Percentiles rank a stretch among this genome's conserved stretches.
phyloP scores from a whole-genome alignment of 2,329 filamentous ascomycete genomes.

The Colletotrichum neosansevieriae region DNA sequence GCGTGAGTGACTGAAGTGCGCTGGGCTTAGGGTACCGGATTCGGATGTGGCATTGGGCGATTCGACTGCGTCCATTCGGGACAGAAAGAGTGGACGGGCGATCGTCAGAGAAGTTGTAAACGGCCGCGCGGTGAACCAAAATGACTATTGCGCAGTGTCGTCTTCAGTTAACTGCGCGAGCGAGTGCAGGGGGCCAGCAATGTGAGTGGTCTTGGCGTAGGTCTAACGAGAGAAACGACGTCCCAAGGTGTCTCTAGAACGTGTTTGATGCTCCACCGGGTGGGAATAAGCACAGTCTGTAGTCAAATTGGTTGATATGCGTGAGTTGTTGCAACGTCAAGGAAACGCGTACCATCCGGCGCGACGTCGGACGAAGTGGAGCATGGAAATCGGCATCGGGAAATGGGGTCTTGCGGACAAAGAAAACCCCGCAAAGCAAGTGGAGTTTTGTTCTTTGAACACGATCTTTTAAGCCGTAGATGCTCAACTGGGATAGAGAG shows the following conservation, averaged over 20 bases:
- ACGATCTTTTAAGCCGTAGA: constrained; percentile 24
- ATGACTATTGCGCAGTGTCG: not conserved
- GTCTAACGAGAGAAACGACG: too few species aligned
- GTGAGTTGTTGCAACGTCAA: not conserved
- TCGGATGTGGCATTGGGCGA: constrained; percentile 48
- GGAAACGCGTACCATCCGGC: too few species aligned
- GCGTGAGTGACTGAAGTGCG: constrained; percentile 43
- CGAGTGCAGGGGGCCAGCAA: constrained; percentile 23
- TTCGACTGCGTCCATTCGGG: constrained; percentile 47
- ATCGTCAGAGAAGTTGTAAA: too few species aligned
- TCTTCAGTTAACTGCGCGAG: constrained; percentile 30
- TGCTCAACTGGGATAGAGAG: constrained; percentile 15
- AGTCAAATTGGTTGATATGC: not conserved
- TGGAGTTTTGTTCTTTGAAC: constrained; percentile 27
- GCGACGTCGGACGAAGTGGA: too few species aligned
- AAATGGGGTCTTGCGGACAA: constrained; percentile 24
- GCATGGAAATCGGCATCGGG: constrained; percentile 31
- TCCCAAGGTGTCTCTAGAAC: too few species aligned
- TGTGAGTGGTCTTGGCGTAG: too few species aligned
- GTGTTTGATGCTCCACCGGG: too few species aligned
- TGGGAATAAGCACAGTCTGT: too few species aligned
- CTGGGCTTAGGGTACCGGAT: constrained; percentile 40
- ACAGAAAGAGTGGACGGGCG: not conserved
- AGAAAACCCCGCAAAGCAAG: constrained; percentile 6
- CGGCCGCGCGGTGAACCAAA: too few species aligned